These are phyloP conservation scores for Hygrocybe punicea DNA, from an alignment of 768 basidiomycete species.

Conservation along the genomic window DNA sequence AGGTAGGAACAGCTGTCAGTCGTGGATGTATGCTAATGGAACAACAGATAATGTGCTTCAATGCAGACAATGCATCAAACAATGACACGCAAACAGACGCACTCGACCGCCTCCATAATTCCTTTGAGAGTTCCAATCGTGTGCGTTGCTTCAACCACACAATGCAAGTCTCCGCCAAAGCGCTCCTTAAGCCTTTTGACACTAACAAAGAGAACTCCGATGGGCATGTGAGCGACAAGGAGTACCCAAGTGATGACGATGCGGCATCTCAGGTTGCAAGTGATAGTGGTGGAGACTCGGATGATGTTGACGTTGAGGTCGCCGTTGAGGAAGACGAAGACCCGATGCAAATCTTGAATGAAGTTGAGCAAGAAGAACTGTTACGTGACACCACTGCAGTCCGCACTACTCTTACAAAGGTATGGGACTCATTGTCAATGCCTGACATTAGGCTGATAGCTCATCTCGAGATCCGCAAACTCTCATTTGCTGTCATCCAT, in stretches of 20 bases:
- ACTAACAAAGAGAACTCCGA: background rate
- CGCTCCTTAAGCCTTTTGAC: background rate
- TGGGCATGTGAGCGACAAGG: background rate
- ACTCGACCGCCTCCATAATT: background rate
- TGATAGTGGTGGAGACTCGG: background rate
- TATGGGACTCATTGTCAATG: background rate
- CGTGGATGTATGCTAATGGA: background rate
- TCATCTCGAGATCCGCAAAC: slow-evolving; percentile 16
- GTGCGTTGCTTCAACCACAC: slow-evolving; percentile 3
- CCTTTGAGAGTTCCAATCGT: background rate
- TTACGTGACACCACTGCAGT: background rate
- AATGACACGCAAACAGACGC: slow-evolving; percentile 1
- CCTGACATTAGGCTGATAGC: background rate
- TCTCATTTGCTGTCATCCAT: slow-evolving; percentile 24
- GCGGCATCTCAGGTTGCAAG: background rate
- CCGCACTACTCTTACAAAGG: background rate
- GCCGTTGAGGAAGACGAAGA: background rate
- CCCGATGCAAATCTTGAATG: background rate
- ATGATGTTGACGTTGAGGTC: background rate
- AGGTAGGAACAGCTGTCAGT: background rate
- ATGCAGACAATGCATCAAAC: background rate
- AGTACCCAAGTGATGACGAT: background rate
- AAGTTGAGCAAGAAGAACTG: background rate
- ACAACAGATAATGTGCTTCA: background rate
- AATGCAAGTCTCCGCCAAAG: background rate